Conservation (phyloP, 768 basidiomycete genomes). For the Dioszegia aurantiaca region DNA sequence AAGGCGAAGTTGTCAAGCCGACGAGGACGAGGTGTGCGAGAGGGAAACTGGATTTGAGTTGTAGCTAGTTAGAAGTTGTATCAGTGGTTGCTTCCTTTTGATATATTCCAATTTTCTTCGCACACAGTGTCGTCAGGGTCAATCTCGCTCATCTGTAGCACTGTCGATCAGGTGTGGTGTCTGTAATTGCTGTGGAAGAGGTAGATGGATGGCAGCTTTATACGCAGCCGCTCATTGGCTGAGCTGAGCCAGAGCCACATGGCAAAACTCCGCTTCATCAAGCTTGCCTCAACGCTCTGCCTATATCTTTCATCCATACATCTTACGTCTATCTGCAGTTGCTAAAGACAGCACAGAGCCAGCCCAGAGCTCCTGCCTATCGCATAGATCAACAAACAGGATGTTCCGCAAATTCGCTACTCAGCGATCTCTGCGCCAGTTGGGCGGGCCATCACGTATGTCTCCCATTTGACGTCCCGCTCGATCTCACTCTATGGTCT, state of each 20-base stretch:
- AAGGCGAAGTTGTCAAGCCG: slow-evolving; percentile 2
- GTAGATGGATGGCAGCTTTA: background rate
- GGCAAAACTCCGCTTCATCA: background rate
- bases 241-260: background rate
- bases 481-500: background rate
- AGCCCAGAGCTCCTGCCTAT: background rate
- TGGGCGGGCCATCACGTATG: slow-evolving; percentile 15
- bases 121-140: too few relatives aligned
- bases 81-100: background rate
- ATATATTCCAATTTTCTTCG: background rate
- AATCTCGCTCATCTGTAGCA: too few relatives aligned
- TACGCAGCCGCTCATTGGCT: slow-evolving; percentile 4
- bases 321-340: background rate
- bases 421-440: slow-evolving; percentile 12
- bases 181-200: background rate
- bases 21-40: slow-evolving; percentile 28
- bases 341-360: background rate
- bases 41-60: slow-evolving; percentile 34
- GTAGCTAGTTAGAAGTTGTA: background rate
- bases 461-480: slow-evolving; percentile 1
- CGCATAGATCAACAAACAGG: background rate
- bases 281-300: background rate
- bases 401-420: slow-evolving; percentile 19
- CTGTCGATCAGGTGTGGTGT: background rate
- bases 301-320: slow-evolving; percentile 1